A percentile compares a stretch with the other conserved stretches of the same genome.
Evolutionary conservation across 768 basidiomycete genomes (phyloP).

Genomic region (Flagelloscypha sp.): DNA sequence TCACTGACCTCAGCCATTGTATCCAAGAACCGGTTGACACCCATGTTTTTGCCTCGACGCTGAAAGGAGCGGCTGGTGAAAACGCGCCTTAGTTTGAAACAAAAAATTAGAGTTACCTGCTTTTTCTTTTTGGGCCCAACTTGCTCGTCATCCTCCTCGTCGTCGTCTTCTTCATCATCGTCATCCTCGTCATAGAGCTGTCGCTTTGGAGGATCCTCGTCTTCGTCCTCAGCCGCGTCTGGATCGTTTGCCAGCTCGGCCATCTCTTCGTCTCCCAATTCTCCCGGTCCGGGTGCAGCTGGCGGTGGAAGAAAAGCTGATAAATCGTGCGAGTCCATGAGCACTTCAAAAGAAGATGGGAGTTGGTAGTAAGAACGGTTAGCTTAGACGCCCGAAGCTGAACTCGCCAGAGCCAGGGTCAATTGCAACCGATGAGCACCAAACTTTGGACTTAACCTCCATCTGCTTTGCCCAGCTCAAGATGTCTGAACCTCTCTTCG

Average conservation of each 20-base stretch:
- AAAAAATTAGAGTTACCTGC: conserved; percentile 23
- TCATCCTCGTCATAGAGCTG: conserved; percentile 24
- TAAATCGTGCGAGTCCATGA: too few species aligned
- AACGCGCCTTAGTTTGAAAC: conserved; percentile 4
- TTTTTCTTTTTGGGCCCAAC: conserved; percentile 46
- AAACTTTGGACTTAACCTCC: too few species aligned
- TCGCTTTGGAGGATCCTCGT: conserved; percentile 26
- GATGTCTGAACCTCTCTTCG: conserved; percentile 76
- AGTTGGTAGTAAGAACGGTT: too few species aligned
- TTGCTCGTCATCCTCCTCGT: conserved; percentile 33
- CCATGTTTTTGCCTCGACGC: conserved; percentile 59
- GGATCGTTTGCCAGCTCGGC: conserved; percentile 11
- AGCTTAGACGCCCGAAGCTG: too few species aligned
- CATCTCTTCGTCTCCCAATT: neutral
- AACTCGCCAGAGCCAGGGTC: too few species aligned
- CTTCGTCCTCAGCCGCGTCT: conserved; percentile 24
- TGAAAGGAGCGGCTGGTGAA: conserved; percentile 17
- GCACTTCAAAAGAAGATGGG: too few species aligned
- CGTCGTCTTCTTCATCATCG: conserved; percentile 27
- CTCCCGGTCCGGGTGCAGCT: too few species aligned
- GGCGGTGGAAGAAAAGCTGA: too few species aligned
- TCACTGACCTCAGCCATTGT: conserved; percentile 94
- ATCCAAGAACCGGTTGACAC: conserved; percentile 83
- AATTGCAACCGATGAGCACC: too few species aligned
- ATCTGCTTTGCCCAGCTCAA: too few species aligned